These are phyloP conservation scores for Silene coronaria DNA, from an alignment of 179 eudicot species.

Conservation along the genomic window DNA sequence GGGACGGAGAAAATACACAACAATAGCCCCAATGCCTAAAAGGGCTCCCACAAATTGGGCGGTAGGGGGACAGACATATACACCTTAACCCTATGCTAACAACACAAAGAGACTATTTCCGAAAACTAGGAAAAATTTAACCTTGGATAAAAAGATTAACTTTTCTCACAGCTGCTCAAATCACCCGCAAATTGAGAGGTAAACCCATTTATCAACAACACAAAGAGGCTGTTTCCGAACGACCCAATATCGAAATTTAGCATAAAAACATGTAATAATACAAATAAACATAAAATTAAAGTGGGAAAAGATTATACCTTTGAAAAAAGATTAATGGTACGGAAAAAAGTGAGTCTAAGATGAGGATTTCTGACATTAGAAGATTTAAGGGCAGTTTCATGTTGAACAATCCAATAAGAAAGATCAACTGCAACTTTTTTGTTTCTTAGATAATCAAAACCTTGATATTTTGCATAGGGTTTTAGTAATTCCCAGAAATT, in stretches of 20 bases:
- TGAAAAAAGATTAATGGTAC: conserved; percentile 75
- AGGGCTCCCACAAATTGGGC: too few species aligned
- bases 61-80: too few species aligned
- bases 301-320: conserved; percentile 42
- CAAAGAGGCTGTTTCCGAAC: too few species aligned
- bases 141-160: neutral
- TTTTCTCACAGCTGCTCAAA: too few species aligned
- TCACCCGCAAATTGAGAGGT: too few species aligned
- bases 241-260: too few species aligned
- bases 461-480: conserved; percentile 65
- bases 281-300: neutral
- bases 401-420: conserved; percentile 89
- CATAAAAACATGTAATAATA: neutral
- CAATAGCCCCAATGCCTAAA: too few species aligned
- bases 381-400: conserved; percentile 65
- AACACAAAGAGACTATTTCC: too few species aligned
- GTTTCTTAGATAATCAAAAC: conserved; percentile 65
- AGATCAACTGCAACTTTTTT: conserved; percentile 87
- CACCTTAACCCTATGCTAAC: too few species aligned
- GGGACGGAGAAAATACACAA: too few species aligned
- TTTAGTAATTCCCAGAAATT: conserved; percentile 86
- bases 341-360: conserved; percentile 67
- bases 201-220: too few species aligned
- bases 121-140: neutral
- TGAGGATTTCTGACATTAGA: conserved; percentile 52